phyloP scores from a whole-genome alignment of 2,329 filamentous ascomycete genomes.

The Coniochaeta sp. region DNA sequence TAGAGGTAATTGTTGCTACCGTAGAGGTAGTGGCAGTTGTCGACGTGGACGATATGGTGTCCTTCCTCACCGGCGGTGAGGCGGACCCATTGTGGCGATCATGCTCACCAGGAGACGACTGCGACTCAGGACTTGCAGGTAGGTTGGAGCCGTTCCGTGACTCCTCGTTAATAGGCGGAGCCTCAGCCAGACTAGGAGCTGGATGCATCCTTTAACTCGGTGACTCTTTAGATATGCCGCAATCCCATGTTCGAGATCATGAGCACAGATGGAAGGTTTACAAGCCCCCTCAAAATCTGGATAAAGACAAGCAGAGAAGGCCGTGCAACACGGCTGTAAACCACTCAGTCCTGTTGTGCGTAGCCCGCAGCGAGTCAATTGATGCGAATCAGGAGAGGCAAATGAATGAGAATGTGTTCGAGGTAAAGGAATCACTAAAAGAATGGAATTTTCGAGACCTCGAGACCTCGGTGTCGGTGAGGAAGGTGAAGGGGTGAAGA shows the following conservation, averaged over 20 bases:
- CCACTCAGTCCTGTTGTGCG: not conserved
- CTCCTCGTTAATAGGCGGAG: constrained; percentile 18
- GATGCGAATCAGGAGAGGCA: not conserved
- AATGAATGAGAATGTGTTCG: not conserved
- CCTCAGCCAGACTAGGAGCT: constrained; percentile 21
- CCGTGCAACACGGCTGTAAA: not conserved
- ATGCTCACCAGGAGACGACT: not conserved
- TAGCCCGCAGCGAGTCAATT: not conserved
- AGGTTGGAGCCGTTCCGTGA: constrained; percentile 11
- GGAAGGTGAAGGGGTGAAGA: not conserved
- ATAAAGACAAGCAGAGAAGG: not conserved
- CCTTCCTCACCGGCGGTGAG: constrained; percentile 31
- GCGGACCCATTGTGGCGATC: constrained; percentile 11
- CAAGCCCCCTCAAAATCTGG: not conserved
- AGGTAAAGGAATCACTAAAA: not conserved
- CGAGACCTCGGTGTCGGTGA: not conserved
- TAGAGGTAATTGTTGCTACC: constrained; percentile 28
- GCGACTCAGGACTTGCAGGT: constrained; percentile 6
- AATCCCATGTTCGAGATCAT: constrained; percentile 15
- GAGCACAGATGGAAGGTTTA: constrained; percentile 1
- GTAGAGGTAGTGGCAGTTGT: constrained; percentile 37
- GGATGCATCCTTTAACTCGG: constrained; percentile 19
- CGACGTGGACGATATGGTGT: constrained; percentile 46
- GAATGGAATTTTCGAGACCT: not conserved
- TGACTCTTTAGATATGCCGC: constrained; percentile 3